phyloP scores from a whole-genome alignment of 805 yeast species.

The Spathaspora passalidarum region DNA sequence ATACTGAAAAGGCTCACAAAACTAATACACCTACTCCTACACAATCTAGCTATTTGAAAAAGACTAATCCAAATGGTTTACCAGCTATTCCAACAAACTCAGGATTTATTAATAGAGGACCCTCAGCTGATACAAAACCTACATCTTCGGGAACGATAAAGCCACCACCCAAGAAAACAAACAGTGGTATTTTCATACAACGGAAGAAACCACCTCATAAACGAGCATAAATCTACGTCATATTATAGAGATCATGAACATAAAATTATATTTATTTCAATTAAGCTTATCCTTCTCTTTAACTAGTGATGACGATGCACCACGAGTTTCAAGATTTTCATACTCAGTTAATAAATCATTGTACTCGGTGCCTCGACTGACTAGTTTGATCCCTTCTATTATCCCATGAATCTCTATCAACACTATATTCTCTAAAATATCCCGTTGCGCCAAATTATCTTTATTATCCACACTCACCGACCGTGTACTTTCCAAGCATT shows the following conservation, averaged over 20 bases:
- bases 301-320: no score
- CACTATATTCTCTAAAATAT: background rate
- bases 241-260: background rate
- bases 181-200: background rate
- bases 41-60: no score
- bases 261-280: background rate
- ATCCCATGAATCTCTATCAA: constrained; percentile 5
- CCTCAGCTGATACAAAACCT: constrained; percentile 1
- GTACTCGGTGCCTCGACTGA: background rate
- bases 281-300: background rate
- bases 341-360: background rate
- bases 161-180: background rate
- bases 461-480: background rate
- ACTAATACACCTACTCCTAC: background rate
- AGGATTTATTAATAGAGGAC: background rate
- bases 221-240: background rate
- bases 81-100: background rate
- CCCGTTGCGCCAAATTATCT: background rate
- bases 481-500: background rate
- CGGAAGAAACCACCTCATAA: constrained; percentile 1
- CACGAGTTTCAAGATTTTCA: background rate
- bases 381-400: constrained; percentile 5
- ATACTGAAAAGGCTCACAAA: background rate
- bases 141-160: constrained; percentile 9
- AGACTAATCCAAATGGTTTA: no score